phyloP scores from a whole-genome alignment of 1,139 yeast species.

The Lipomyces yarrowii region DNA sequence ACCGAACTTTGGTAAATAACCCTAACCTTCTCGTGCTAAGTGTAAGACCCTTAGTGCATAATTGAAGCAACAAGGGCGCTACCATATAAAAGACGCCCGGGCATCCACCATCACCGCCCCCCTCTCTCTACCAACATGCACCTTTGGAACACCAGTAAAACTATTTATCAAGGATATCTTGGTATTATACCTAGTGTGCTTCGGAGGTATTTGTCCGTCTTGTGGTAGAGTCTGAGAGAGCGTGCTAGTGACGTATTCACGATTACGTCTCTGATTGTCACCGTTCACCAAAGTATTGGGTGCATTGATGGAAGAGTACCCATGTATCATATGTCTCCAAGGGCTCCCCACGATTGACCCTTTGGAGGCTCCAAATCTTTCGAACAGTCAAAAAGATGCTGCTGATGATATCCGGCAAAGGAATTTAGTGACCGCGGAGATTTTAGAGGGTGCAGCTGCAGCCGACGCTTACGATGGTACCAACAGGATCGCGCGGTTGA shows the following conservation, averaged over 20 bases:
- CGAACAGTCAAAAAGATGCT: slow-evolving; percentile 5
- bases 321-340: slow-evolving; percentile 38
- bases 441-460: neutral
- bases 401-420: slow-evolving; percentile 2
- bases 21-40: too few species aligned
- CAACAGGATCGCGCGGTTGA: slow-evolving; percentile 32
- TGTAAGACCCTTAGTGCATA: neutral
- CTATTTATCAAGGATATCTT: neutral
- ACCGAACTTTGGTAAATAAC: too few species aligned
- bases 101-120: neutral
- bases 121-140: neutral
- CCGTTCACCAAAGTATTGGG: neutral
- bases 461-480: slow-evolving; percentile 23
- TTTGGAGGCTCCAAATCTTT: slow-evolving; percentile 5
- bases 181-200: neutral
- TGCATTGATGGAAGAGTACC: slow-evolving; percentile 18
- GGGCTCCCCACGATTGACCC: slow-evolving; percentile 25
- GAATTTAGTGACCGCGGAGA: neutral
- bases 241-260: neutral
- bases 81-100: neutral
- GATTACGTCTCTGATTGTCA: neutral
- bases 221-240: neutral
- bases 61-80: neutral
- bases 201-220: neutral
- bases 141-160: neutral